A percentile compares a stretch with the other conserved stretches of the same genome.
Evolutionary conservation across 2,329 filamentous ascomycete genomes (phyloP).

Genomic region (Stagonosporopsis vannaccii): DNA sequence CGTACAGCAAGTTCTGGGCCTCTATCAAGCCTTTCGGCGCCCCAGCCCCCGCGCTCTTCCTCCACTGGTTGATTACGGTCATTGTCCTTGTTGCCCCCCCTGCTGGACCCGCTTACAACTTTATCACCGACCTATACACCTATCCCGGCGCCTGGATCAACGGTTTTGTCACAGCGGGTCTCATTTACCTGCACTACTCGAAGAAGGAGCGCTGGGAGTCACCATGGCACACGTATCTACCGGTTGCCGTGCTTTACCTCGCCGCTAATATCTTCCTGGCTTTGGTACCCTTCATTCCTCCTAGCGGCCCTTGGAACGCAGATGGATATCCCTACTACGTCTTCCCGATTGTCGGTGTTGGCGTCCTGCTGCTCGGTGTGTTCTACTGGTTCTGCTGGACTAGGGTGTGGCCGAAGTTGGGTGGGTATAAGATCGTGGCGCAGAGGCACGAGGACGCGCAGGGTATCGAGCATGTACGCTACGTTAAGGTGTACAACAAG

Average conservation of each 20-base stretch:
- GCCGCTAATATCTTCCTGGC: slow-evolving; percentile 53
- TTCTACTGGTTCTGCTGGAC: slow-evolving; percentile 45
- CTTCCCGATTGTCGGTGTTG: slow-evolving; percentile 54
- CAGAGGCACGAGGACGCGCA: slow-evolving; percentile 38
- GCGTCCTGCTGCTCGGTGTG: slow-evolving; percentile 48
- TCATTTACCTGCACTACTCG: slow-evolving; percentile 46
- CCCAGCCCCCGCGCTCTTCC: slow-evolving; percentile 61
- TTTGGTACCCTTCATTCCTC: slow-evolving; percentile 53
- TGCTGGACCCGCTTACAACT: slow-evolving; percentile 73
- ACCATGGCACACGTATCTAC: slow-evolving; percentile 49
- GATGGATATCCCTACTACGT: slow-evolving; percentile 55
- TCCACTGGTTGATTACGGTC: slow-evolving; percentile 71
- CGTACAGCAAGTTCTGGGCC: slow-evolving; percentile 71
- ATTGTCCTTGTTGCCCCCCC: slow-evolving; percentile 72
- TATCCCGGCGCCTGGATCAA: slow-evolving; percentile 50
- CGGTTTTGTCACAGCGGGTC: slow-evolving; percentile 45
- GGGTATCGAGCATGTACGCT: slow-evolving; percentile 42
- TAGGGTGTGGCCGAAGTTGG: slow-evolving; percentile 33
- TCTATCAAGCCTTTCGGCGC: slow-evolving; percentile 73
- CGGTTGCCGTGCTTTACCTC: slow-evolving; percentile 49
- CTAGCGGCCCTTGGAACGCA: slow-evolving; percentile 51
- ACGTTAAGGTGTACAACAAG: slow-evolving; percentile 45
- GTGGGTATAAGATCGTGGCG: slow-evolving; percentile 42
- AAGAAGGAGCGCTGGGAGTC: slow-evolving; percentile 46
- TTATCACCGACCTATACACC: slow-evolving; percentile 63